phyloP scores from a whole-genome alignment of 805 yeast species.

The Hanseniaspora guilliermondii region DNA sequence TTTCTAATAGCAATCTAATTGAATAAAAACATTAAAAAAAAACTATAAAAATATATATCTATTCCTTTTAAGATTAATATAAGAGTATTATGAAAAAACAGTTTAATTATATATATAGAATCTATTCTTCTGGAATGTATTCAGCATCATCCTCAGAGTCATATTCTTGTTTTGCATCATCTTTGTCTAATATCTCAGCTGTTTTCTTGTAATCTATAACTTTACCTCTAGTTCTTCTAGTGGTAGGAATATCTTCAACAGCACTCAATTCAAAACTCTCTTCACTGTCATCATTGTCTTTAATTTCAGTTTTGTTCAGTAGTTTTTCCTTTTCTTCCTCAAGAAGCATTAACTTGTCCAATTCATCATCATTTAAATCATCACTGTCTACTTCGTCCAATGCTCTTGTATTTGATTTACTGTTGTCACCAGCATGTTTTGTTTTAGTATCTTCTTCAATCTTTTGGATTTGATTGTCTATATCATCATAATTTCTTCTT shows the following conservation, averaged over 20 bases:
- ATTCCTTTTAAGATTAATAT: no score
- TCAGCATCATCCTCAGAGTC: conserved; percentile 9
- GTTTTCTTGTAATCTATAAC: conserved; percentile 13
- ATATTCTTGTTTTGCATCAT: background rate
- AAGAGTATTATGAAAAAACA: no score
- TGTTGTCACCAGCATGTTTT: background rate
- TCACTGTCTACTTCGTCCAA: conserved; percentile 7
- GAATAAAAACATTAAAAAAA: no score
- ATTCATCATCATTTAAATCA: conserved; percentile 8
- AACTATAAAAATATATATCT: no score
- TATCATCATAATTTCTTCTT: conserved; percentile 15
- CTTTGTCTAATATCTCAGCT: conserved; percentile 4
- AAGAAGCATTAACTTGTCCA: conserved; percentile 10
- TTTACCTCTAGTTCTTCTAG: conserved; percentile 14
- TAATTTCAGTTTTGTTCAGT: background rate
- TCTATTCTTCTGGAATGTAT: conserved; percentile 8
- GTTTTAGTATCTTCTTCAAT: background rate
- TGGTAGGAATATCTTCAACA: background rate
- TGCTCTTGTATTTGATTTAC: background rate
- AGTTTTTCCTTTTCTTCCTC: conserved; percentile 13
- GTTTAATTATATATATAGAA: no score
- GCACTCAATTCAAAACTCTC: conserved; percentile 8
- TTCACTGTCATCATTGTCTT: conserved; percentile 3
- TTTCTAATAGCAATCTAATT: no score
- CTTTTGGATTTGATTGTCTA: conserved; percentile 11